Evolutionary conservation across 495 filamentous ascomycete species (phyloP).

Genomic region (Xylaria acuta): DNA sequence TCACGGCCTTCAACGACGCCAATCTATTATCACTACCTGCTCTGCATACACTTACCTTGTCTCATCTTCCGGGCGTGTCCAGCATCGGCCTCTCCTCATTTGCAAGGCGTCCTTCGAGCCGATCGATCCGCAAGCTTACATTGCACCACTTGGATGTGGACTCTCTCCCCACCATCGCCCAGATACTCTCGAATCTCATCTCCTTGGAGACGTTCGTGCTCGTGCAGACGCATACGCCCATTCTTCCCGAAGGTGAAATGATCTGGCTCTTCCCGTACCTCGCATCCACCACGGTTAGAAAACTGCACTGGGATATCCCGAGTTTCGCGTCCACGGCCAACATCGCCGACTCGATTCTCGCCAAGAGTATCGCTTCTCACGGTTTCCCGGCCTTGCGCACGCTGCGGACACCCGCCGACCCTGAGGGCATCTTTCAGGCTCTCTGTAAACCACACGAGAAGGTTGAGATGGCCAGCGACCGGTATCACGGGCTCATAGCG

Average conservation of each 20-base stretch:
- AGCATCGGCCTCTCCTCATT: conserved; percentile 77
- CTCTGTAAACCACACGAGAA: conserved; percentile 66
- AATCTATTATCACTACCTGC: conserved; percentile 73
- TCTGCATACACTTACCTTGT: conserved; percentile 75
- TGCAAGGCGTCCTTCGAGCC: conserved; percentile 63
- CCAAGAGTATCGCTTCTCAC: conserved; percentile 68
- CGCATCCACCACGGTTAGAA: conserved; percentile 68
- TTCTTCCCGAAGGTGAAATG: conserved; percentile 63
- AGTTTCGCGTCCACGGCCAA: conserved; percentile 48
- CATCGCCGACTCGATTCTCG: conserved; percentile 72
- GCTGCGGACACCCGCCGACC: conserved; percentile 75
- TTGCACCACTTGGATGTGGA: conserved; percentile 71
- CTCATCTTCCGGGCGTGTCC: conserved; percentile 78
- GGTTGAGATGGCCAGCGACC: conserved; percentile 45
- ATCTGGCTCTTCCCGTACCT: conserved; percentile 72
- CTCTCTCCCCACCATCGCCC: conserved; percentile 73
- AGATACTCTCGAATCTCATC: conserved; percentile 71
- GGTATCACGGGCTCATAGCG: conserved; percentile 43
- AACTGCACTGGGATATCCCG: conserved; percentile 84
- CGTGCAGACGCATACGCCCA: conserved; percentile 69
- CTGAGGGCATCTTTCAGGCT: conserved; percentile 73
- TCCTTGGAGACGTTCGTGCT: conserved; percentile 71
- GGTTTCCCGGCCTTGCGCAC: conserved; percentile 74
- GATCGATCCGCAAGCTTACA: conserved; percentile 63
- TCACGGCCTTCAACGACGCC: conserved; percentile 72